Base-by-base conservation (phyloP, 345 rosid genomes). In the Gossypium longicalyx region DNA sequence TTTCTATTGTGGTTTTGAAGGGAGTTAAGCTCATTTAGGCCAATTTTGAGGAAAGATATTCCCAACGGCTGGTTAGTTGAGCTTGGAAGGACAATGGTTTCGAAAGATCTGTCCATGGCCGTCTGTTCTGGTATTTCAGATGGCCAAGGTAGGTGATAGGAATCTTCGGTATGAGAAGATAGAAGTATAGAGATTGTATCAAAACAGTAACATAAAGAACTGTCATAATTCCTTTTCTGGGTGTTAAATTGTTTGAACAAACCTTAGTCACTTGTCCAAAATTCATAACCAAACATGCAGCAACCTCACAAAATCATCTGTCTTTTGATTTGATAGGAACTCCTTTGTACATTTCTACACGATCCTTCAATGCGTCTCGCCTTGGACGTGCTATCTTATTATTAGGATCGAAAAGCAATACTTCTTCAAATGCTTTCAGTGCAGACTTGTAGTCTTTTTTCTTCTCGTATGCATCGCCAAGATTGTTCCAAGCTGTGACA, bases 401-500 rank as follows among this genome's bases (percentile, higher is more conserved):
- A 82, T 90, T 95, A 0, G 99, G 99, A 84, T 92, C 97, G 73
- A 95, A 95, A 73, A 92, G 87, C 27, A 91, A 75, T 51, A 85
- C 97, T 86, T 95, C 98, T 78, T 95, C 98, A 73, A 95, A 95
- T n/a, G 98, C 99, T 80, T 78, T 91, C 49, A 95, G 90, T 17
- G 97, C 97, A 62, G 88, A 80, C 27, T 85, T 87, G 49, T 85
- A 76, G 78, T 95, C 96, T 49, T 91, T 90, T 67, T 88, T 92
- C 94, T 92, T 86, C 88, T 92, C 98, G 34, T 87, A 89, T 23
- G 99, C 99, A 77, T 95, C 98, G 8, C 99, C 99, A 41, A 95
- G 98, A 84, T 95, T 92, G 88, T 92, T 95, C 99, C 98, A 95
- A 51, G 98, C 99, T 8, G 94, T 92, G 69, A 92, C 99, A 69